Conservation (phyloP, 2,329 filamentous ascomycete genomes). For the Colletotrichum sp. region DNA sequence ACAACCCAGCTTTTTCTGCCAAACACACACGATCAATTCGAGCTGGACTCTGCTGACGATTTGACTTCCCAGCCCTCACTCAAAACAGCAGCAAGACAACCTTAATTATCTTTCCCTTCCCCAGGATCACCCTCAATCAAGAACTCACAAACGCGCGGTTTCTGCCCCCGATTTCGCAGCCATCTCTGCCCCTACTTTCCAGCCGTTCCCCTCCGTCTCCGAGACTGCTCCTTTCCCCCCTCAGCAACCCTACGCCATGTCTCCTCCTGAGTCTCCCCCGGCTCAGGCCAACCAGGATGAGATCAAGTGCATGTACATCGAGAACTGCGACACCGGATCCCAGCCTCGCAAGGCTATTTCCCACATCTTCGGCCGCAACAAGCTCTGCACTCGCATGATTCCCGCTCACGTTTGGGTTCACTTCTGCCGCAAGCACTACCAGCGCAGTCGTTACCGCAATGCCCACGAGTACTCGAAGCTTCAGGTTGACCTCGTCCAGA, state of each 20-base stretch:
- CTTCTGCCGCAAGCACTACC: conserved; percentile 84
- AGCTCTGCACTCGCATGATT: conserved; percentile 74
- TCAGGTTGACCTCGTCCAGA: conserved; percentile 68
- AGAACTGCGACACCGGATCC: conserved; percentile 63
- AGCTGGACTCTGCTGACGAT: conserved; percentile 11
- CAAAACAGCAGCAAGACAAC: conserved; percentile 18
- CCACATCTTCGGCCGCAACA: conserved; percentile 85
- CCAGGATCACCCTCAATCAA: conserved; percentile 25
- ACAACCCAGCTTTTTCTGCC: not conserved
- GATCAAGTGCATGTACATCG: conserved; percentile 57
- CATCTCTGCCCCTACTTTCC: conserved; percentile 21
- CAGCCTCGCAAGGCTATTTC: conserved; percentile 77
- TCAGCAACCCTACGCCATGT: conserved; percentile 24
- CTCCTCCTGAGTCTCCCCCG: conserved; percentile 8
- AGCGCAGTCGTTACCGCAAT: conserved; percentile 75
- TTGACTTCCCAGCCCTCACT: conserved; percentile 11
- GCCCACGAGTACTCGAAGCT: conserved; percentile 62
- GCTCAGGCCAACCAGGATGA: conserved; percentile 8
- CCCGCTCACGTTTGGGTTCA: conserved; percentile 75
- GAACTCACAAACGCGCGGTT: conserved; percentile 52
- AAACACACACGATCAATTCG: not conserved
- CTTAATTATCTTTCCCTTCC: conserved; percentile 17
- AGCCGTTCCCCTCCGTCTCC: conserved; percentile 23
- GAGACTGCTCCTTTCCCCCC: conserved; percentile 9
- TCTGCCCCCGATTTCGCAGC: conserved; percentile 53